Base-by-base conservation (phyloP, 208 protist genomes). In the Hexamita inflata region DNA sequence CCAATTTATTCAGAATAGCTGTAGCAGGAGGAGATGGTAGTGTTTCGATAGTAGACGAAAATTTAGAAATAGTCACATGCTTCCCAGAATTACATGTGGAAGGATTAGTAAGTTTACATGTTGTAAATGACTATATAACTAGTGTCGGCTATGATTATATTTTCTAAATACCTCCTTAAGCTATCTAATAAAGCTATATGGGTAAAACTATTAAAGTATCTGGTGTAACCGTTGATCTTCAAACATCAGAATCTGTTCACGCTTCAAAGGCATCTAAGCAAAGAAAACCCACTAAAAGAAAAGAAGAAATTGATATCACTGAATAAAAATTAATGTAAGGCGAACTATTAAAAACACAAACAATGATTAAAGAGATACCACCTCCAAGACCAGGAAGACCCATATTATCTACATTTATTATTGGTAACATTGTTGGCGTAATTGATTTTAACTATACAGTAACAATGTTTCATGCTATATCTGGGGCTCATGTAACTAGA, bases 401-500 rank as follows among this genome's bases (percentile, higher is more conserved):
- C 7, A 70, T 70, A 30, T 19, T 70, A 32, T 15, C 64, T n/a
- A 45, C 64, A 38, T 70, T 70, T n/a, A 4, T 19, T 24, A 42
- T 70, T 4, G 64, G 64, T n/a, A 70, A 70, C n/a, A 45, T 70
- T 49, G n/a, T 70, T 70, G 64, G 64, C 4, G 64, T 70, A 30
- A n/a, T 70, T 49, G 64, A 70, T 38, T 34, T 45, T 38, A n/a
- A 40, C 15, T 42, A 70, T 38, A 45, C n/a, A 4, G 40, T 70
- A n/a, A 70, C 64, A 15, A 15, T 70, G 9, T 32, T 70, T n/a
- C 64, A 70, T 70, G 64, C 64, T 32, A 35, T 49, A n/a, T 42
- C 64, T n/a, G 64, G 64, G 4, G 64, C 64, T 9, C 64, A 70
- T 38, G 9, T 70, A n/a, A 70, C 64, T 15, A n/a, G 64, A 45